A percentile compares a stretch with the other conserved stretches of the same genome.
phyloP scores from a whole-genome alignment of 352 stramenopile genomes.

The Detonula confervacea region DNA sequence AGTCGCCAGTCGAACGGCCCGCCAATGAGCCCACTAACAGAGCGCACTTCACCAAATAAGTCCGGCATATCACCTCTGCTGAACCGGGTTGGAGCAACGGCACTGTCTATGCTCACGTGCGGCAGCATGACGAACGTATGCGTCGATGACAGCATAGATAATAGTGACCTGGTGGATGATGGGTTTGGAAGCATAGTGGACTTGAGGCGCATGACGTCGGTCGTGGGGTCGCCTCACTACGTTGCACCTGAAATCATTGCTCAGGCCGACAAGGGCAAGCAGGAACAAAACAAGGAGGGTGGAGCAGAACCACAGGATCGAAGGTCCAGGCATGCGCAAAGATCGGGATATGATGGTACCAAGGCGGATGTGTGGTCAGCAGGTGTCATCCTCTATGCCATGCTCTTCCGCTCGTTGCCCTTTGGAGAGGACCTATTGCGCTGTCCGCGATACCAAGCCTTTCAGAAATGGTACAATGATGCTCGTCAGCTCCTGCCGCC shows the following conservation, averaged over 20 bases:
- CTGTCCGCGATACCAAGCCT: conserved; percentile 93
- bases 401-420: conserved; percentile 92
- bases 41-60: conserved; percentile 9
- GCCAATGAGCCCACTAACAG: conserved; percentile 46
- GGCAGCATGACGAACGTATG: conserved; percentile 71
- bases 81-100: conserved; percentile 53
- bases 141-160: conserved; percentile 35
- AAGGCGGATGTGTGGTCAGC: conserved; percentile 96
- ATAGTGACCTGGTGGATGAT: conserved; percentile 35
- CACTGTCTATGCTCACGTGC: conserved; percentile 78
- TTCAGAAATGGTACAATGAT: conserved; percentile 91
- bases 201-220: conserved; percentile 88
- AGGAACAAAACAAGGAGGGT: neutral
- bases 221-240: conserved; percentile 96
- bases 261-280: conserved; percentile 61
- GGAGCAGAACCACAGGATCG: conserved; percentile 4
- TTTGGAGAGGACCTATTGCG: conserved; percentile 95
- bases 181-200: conserved; percentile 31
- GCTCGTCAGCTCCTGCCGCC: conserved; percentile 49
- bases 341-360: conserved; percentile 90
- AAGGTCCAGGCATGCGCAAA: conserved; percentile 14
- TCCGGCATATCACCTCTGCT: conserved; percentile 40
- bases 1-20: conserved; percentile 7
- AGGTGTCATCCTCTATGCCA: conserved; percentile 98
- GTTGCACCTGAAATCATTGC: conserved; percentile 94